Percentiles rank a stretch among this genome's conserved stretches.
Conservation (phyloP, 306 rosid species). For the Carpinus fangiana region DNA sequence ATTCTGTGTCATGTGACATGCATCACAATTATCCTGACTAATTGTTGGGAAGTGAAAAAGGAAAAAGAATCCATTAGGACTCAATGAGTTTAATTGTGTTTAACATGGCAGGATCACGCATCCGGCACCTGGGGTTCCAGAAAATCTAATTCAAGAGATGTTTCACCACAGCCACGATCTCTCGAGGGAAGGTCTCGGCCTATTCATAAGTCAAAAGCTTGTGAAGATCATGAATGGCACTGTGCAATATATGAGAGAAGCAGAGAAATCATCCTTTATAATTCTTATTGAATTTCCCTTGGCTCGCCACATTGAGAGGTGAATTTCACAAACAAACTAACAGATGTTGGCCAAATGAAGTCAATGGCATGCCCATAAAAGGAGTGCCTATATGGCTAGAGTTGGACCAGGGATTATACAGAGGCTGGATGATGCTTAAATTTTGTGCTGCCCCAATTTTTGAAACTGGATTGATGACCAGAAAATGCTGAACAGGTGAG, state of each 20-base stretch:
- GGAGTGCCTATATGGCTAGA: not conserved
- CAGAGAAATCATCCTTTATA: slow-evolving; percentile 34
- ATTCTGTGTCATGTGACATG: not conserved
- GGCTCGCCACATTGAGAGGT: slow-evolving; percentile 13
- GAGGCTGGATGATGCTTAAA: not conserved
- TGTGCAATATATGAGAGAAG: slow-evolving; percentile 45
- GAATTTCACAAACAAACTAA: not conserved
- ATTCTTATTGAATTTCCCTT: slow-evolving; percentile 40
- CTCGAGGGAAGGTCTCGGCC: slow-evolving; percentile 45
- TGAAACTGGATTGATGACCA: not conserved
- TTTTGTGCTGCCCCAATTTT: not conserved
- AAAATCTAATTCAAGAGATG: slow-evolving; percentile 40
- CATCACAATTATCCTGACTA: not conserved
- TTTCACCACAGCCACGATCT: slow-evolving; percentile 22
- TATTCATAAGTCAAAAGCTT: slow-evolving; percentile 39
- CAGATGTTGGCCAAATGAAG: not conserved
- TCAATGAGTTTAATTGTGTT: not conserved
- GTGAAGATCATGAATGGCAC: slow-evolving; percentile 51
- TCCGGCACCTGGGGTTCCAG: slow-evolving; percentile 42
- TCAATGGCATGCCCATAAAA: not conserved
- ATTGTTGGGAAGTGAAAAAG: not conserved
- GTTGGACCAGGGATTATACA: not conserved
- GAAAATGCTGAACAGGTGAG: not conserved
- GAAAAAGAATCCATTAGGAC: not conserved
- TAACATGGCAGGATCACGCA: slow-evolving; percentile 38